These are phyloP conservation scores for Phanerodontia chrysosporium DNA, from an alignment of 768 basidiomycete genomes.

Conservation along the genomic window DNA sequence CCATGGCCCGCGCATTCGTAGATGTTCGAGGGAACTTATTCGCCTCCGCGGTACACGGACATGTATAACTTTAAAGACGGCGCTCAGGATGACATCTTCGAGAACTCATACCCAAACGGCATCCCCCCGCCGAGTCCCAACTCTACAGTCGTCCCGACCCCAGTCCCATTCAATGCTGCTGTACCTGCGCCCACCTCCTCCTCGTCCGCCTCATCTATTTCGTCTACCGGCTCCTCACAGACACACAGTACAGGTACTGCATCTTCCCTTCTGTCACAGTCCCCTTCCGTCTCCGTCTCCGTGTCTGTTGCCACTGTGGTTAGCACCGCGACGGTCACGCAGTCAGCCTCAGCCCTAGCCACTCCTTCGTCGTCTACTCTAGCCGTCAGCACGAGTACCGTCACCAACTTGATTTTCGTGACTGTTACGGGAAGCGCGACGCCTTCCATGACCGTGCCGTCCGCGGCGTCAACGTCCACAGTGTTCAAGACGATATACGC, in stretches of 20 bases:
- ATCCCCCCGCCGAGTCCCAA: constrained; percentile 22
- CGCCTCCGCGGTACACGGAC: constrained; percentile 65
- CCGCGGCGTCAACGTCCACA: constrained; percentile 6
- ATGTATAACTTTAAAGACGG: constrained; percentile 71
- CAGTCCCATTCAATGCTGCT: constrained; percentile 11
- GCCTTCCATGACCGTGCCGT: neutral
- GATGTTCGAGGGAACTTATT: constrained; percentile 62
- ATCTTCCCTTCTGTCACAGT: neutral
- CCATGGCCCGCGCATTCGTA: too few species aligned
- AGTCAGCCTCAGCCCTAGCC: constrained; percentile 11
- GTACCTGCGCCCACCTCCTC: neutral
- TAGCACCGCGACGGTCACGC: constrained; percentile 23
- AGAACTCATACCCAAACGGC: constrained; percentile 43
- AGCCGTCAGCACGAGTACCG: neutral
- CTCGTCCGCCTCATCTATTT: neutral
- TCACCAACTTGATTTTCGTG: neutral
- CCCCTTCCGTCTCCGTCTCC: neutral
- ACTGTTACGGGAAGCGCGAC: neutral
- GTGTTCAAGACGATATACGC: neutral
- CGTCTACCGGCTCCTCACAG: neutral
- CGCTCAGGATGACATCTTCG: constrained; percentile 70
- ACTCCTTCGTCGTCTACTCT: neutral
- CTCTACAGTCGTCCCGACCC: constrained; percentile 23
- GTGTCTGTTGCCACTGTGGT: constrained; percentile 15
- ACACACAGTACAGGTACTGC: neutral